Evolutionary conservation across 257 asterid species (phyloP).

Genomic region (Fraxinus pennsylvanica): DNA sequence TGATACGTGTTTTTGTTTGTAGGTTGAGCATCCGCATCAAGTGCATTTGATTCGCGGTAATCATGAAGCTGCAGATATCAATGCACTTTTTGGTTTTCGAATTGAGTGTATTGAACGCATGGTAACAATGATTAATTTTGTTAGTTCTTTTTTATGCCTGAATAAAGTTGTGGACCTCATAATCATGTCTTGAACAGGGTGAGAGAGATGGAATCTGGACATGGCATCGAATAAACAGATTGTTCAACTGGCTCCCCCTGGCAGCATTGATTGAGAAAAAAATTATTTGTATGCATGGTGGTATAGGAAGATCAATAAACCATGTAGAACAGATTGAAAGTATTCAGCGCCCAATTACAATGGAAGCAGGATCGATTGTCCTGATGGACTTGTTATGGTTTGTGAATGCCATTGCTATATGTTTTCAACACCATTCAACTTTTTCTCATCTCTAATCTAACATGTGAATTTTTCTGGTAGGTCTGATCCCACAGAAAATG

Average conservation of each 20-base stretch:
- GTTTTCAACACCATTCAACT: constrained; percentile 4
- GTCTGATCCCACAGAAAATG: constrained; percentile 99
- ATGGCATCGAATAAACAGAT: constrained; percentile 93
- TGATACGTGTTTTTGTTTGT: constrained; percentile 30
- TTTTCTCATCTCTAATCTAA: constrained; percentile 18
- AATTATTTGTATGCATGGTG: constrained; percentile 98
- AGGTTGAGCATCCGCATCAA: constrained; percentile 91
- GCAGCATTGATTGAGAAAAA: constrained; percentile 97
- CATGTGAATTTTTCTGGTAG: constrained; percentile 44
- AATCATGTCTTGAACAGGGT: constrained; percentile 62
- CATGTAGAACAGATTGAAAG: constrained; percentile 92
- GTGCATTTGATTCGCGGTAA: constrained; percentile 95
- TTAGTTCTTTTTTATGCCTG: constrained; percentile 10
- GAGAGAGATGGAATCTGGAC: constrained; percentile 99
- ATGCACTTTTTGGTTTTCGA: constrained; percentile 97
- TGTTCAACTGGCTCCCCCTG: constrained; percentile 98
- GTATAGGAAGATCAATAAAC: constrained; percentile 97
- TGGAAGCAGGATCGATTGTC: constrained; percentile 98
- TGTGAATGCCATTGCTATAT: constrained; percentile 30
- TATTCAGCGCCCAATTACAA: constrained; percentile 96
- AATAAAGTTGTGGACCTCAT: constrained; percentile 18
- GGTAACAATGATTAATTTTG: constrained; percentile 43
- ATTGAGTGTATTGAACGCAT: constrained; percentile 99
- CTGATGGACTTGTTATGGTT: constrained; percentile 98
- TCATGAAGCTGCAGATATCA: constrained; percentile 99